These are phyloP conservation scores for Cucumis melo DNA, from an alignment of 306 rosid genomes.

Conservation along the genomic window DNA sequence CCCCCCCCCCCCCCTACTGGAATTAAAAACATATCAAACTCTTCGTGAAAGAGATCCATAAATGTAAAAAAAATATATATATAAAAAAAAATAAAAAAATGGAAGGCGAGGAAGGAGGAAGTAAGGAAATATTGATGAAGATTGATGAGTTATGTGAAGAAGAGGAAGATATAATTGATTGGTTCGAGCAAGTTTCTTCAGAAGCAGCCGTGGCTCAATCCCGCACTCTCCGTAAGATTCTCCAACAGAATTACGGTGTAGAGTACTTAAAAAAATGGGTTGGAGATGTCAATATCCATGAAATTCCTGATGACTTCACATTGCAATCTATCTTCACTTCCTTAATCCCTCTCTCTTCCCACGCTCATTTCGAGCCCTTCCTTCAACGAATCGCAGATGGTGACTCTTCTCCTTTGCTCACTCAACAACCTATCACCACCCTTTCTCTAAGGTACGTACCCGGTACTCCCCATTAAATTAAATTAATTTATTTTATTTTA, in stretches of 20 bases:
- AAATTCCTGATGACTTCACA: slow-evolving; percentile 33
- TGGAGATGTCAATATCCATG: slow-evolving; percentile 30
- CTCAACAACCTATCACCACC: slow-evolving; percentile 62
- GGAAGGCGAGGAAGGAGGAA: too few relatives aligned
- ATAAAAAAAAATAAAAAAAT: too few relatives aligned
- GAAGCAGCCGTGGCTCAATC: slow-evolving; percentile 49
- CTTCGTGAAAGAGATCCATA: too few relatives aligned
- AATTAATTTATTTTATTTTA: neutral
- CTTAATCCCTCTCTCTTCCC: slow-evolving; percentile 63
- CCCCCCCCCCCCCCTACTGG: too few relatives aligned
- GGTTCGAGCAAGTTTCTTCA: slow-evolving; percentile 59
- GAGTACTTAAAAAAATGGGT: slow-evolving; percentile 70
- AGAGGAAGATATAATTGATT: slow-evolving; percentile 9
- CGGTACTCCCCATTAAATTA: neutral
- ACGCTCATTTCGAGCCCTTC: slow-evolving; percentile 68
- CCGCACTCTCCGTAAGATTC: slow-evolving; percentile 45
- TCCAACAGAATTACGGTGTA: slow-evolving; percentile 46
- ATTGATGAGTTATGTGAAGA: too few relatives aligned
- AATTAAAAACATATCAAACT: too few relatives aligned
- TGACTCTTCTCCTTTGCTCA: slow-evolving; percentile 44
- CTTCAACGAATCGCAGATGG: slow-evolving; percentile 79
- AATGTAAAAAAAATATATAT: too few relatives aligned
- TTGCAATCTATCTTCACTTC: slow-evolving; percentile 75
- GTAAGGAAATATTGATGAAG: too few relatives aligned
- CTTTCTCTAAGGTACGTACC: slow-evolving; percentile 57